Evolutionary conservation across 306 rosid species (phyloP), one percentile per base, ranked within the genome.

Genomic region (Gastrolobium villosum): DNA sequence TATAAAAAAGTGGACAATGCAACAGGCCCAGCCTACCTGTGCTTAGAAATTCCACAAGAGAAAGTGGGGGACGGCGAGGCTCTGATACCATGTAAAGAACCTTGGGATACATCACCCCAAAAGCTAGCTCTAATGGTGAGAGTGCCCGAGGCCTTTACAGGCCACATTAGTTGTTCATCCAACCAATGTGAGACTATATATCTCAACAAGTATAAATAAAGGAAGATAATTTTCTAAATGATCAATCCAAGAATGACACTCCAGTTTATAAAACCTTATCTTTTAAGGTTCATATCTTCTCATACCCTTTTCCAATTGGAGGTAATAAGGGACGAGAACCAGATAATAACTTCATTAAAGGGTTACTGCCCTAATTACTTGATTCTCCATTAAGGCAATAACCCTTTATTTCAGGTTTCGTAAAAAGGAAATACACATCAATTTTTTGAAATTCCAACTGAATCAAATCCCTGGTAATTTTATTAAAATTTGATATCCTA

Each of bases 211-310:
- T 39, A 40, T 82, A 59, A 70, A 72, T 68, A 64, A 14, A 2
- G 43, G 40, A 3, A 5, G 3, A 63, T 6, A 46, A 70, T 82
- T 57, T 84, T 56, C 59, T 79, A 41, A 45, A 39, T 14, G 41
- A 81, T 78, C 74, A 70, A 65, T 53, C 64, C 48, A 77, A 67
- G 78, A 83, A 74, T 46, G 80, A 78, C 70, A 82, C 68, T 75
- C 40, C 52, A 63, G 63, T 74, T 70, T 36, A 75, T 80, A 79
- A 74, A 81, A 79, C 54, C 53, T 72, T 45, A 46, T 81, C 43
- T 56, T 7, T 80, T 34, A 74, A 68, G 34, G 14, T 74, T 63
- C 69, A 37, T 69, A 44, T 13, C 34, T 64, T 65, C 34, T 14
- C 11, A 6, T 20, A 15, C 11, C 39, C n/a, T 78, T 28, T 48